phyloP scores from a whole-genome alignment of 768 basidiomycete species.

The Mycena haematopus region DNA sequence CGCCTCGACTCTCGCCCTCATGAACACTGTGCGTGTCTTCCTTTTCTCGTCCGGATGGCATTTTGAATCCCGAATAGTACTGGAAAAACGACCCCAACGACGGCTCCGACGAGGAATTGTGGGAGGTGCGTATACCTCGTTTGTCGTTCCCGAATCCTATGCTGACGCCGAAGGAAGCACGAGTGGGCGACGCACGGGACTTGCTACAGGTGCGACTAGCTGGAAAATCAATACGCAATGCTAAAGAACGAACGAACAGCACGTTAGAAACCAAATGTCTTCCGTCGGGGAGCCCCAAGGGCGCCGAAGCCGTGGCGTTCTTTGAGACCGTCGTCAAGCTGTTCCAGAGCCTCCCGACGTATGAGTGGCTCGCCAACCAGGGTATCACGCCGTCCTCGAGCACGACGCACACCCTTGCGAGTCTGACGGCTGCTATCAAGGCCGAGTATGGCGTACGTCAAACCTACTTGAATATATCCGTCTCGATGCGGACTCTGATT shows the following conservation, averaged over 20 bases:
- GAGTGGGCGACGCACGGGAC: conserved; percentile 36
- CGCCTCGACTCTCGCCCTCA: conserved; percentile 61
- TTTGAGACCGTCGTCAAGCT: conserved; percentile 57
- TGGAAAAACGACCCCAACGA: conserved; percentile 62
- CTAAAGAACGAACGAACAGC: conserved; percentile 39
- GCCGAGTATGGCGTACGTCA: conserved; percentile 46
- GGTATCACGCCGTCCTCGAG: conserved; percentile 59
- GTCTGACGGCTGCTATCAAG: conserved; percentile 49
- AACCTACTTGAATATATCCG: no score
- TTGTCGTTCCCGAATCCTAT: neutral
- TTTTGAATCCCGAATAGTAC: conserved; percentile 41
- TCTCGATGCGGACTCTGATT: no score
- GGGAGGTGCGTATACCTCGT: conserved; percentile 53
- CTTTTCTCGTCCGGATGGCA: neutral
- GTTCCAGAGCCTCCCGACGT: conserved; percentile 64
- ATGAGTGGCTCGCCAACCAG: conserved; percentile 55
- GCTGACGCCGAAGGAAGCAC: conserved; percentile 63
- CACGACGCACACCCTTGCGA: conserved; percentile 50
- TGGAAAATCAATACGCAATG: neutral
- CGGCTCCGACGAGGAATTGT: conserved; percentile 67
- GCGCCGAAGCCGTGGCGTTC: conserved; percentile 76
- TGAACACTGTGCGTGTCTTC: conserved; percentile 46
- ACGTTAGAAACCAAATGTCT: conserved; percentile 66
- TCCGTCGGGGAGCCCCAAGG: conserved; percentile 60
- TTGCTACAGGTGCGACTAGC: neutral